Evolutionary conservation across 1,139 yeast genomes (phyloP).

Genomic region (Pichia sp.): DNA sequence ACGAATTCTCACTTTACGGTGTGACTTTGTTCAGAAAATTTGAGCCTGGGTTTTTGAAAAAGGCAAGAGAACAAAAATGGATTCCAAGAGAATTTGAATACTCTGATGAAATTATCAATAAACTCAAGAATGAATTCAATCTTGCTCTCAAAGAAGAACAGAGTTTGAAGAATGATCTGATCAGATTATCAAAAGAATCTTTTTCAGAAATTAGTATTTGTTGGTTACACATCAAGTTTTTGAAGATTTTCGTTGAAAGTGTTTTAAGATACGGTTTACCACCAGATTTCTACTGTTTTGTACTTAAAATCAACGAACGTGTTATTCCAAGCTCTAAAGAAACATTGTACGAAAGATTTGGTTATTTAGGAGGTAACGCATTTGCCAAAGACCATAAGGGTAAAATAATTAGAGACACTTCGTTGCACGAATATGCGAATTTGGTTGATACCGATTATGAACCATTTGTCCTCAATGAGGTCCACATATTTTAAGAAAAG

Average conservation of each 20-base stretch:
- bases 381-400: constrained; percentile 57
- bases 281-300: constrained; percentile 71
- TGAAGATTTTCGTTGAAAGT: constrained; percentile 48
- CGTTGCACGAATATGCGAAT: constrained; percentile 77
- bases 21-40: constrained; percentile 83
- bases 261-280: constrained; percentile 95
- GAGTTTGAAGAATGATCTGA: constrained; percentile 66
- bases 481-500: constrained; percentile 27
- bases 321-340: constrained; percentile 51
- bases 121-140: constrained; percentile 56
- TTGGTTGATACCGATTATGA: constrained; percentile 91
- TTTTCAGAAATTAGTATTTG: constrained; percentile 75
- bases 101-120: constrained; percentile 67
- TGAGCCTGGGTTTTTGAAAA: constrained; percentile 57
- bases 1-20: constrained; percentile 63
- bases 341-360: constrained; percentile 65
- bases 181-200: constrained; percentile 79
- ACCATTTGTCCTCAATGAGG: constrained; percentile 81
- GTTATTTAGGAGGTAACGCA: constrained; percentile 88
- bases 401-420: constrained; percentile 45
- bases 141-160: constrained; percentile 63
- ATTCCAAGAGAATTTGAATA: constrained; percentile 89
- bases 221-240: constrained; percentile 80
- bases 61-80: constrained; percentile 81
- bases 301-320: constrained; percentile 40